Conservation (phyloP, 257 asterid genomes). For the Solanum habrochaites region DNA sequence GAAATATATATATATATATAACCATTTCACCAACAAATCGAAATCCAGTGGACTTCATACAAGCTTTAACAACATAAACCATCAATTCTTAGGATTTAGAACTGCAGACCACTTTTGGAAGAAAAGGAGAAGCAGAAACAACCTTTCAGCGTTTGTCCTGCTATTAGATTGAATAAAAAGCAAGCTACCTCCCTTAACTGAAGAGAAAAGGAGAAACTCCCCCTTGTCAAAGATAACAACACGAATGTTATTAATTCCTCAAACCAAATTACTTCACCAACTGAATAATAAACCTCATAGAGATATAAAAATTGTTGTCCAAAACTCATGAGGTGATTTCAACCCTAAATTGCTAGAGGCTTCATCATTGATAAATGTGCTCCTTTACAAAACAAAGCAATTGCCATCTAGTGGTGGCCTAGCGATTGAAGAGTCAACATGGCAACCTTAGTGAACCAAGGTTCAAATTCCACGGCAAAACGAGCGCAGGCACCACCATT, state of each 20-base stretch:
- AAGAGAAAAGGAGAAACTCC: background rate
- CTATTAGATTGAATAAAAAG: background rate
- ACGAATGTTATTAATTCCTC: background rate
- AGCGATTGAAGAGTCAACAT: background rate
- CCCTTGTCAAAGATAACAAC: background rate
- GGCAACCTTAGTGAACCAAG: background rate
- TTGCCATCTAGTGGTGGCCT: background rate
- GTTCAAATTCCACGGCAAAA: background rate
- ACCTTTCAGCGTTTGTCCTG: background rate
- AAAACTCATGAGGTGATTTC: background rate
- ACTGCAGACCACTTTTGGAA: background rate
- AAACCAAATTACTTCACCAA: background rate
- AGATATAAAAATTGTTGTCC: background rate
- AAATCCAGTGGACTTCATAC: background rate
- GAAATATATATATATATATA: no score
- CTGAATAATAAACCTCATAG: background rate
- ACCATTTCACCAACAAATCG: background rate
- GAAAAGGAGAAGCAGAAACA: background rate
- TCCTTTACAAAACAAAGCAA: background rate
- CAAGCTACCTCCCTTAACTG: background rate
- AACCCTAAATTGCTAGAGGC: background rate
- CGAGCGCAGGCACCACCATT: background rate
- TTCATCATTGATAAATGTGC: background rate
- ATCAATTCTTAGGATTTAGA: background rate
- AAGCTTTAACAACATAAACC: background rate